These are phyloP conservation scores for Eutrema japonicum DNA, from an alignment of 345 rosid genomes.

Conservation along the genomic window DNA sequence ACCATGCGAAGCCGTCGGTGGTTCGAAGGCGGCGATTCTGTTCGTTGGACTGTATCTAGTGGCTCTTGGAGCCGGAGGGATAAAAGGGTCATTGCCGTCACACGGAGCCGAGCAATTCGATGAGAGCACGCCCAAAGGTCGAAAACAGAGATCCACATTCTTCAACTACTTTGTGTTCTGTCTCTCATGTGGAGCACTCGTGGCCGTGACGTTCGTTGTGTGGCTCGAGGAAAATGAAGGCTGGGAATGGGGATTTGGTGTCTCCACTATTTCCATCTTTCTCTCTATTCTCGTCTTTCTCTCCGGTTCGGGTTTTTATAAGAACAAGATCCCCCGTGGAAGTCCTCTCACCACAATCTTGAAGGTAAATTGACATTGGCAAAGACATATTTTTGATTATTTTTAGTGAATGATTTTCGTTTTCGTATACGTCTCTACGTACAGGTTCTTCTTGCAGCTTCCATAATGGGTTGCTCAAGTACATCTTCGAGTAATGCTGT, in stretches of 20 bases:
- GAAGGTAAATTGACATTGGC: constrained; percentile 51
- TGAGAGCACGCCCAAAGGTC: constrained; percentile 60
- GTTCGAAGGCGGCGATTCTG: constrained; percentile 64
- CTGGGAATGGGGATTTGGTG: constrained; percentile 91
- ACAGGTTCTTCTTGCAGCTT: constrained; percentile 70
- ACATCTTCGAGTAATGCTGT: constrained; percentile 13
- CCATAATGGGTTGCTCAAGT: constrained; percentile 40
- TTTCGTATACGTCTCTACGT: constrained; percentile 4
- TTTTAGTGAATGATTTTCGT: not conserved
- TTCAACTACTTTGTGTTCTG: constrained; percentile 83
- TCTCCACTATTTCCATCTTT: constrained; percentile 63
- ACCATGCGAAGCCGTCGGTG: constrained; percentile 58
- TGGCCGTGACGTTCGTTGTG: constrained; percentile 83
- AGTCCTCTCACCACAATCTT: constrained; percentile 77
- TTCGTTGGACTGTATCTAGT: constrained; percentile 76
- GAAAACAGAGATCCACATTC: constrained; percentile 74
- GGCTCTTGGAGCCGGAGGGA: constrained; percentile 85
- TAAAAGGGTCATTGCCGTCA: constrained; percentile 82
- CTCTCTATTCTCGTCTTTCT: constrained; percentile 71
- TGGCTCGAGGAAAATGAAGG: constrained; percentile 90
- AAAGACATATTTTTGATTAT: not conserved
- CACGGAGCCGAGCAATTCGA: constrained; percentile 93
- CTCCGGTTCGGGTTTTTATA: constrained; percentile 65
- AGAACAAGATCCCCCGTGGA: constrained; percentile 62
- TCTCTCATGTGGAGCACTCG: constrained; percentile 78